Percentiles rank a stretch among this genome's conserved stretches.
phyloP scores from a whole-genome alignment of 805 yeast genomes.

The Candida awuae region DNA sequence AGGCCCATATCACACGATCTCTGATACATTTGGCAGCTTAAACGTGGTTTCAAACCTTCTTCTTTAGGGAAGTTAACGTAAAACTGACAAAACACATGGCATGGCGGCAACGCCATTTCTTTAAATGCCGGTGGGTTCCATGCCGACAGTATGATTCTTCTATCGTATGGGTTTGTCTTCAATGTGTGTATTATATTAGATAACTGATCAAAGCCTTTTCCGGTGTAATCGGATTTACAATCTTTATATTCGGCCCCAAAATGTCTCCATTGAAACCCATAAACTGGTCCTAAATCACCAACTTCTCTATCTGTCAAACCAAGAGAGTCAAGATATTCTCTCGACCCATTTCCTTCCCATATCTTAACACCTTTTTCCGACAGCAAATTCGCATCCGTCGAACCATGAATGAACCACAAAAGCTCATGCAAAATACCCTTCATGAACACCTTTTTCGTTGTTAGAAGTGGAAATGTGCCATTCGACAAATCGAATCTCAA shows the following conservation, averaged over 20 bases:
- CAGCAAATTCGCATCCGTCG: constrained; percentile 77
- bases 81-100: constrained; percentile 94
- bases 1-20: constrained; percentile 99
- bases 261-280: constrained; percentile 99
- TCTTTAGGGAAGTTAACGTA: constrained; percentile 77
- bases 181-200: constrained; percentile 69
- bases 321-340: constrained; percentile 77
- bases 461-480: constrained; percentile 75
- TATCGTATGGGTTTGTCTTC: constrained; percentile 84
- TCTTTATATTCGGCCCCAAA: constrained; percentile 90
- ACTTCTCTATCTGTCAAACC: constrained; percentile 77
- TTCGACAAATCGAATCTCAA: constrained; percentile 69
- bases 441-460: constrained; percentile 88
- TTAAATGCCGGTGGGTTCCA: constrained; percentile 98
- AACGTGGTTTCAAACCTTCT: constrained; percentile 39
- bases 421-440: constrained; percentile 85
- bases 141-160: constrained; percentile 90
- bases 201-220: constrained; percentile 87
- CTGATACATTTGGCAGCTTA: constrained; percentile 87
- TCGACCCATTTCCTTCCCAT: constrained; percentile 98
- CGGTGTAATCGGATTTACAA: constrained; percentile 80
- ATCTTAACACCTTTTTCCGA: constrained; percentile 85
- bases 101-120: constrained; percentile 96
- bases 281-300: constrained; percentile 97
- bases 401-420: constrained; percentile 87